Evolutionary conservation across 2,329 filamentous ascomycete genomes (phyloP).

Genomic region (Botrytis tulipae): DNA sequence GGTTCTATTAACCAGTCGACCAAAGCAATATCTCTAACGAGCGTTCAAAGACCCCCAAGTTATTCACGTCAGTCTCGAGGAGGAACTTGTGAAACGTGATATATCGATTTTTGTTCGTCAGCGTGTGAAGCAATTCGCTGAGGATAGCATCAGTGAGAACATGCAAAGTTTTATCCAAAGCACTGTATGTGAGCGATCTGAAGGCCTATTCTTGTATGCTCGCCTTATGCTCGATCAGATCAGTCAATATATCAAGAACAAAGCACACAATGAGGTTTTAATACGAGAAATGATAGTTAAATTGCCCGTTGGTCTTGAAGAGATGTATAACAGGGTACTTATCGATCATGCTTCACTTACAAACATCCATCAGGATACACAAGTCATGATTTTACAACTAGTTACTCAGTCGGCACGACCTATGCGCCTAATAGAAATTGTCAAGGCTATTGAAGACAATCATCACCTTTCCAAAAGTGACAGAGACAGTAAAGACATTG

Average conservation of each 20-base stretch:
- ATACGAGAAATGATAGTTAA: conserved; percentile 1
- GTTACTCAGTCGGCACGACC: conserved; percentile 31
- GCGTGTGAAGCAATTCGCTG: neutral
- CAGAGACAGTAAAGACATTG: conserved; percentile 39
- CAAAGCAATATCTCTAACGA: conserved; percentile 38
- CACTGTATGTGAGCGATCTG: conserved; percentile 1
- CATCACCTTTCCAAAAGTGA: neutral
- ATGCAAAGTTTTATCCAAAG: neutral
- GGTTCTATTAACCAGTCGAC: conserved; percentile 46
- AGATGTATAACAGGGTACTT: conserved; percentile 34
- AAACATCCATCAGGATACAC: conserved; percentile 20
- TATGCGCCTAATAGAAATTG: conserved; percentile 26
- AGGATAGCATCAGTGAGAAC: neutral
- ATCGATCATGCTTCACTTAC: conserved; percentile 22
- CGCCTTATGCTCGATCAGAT: conserved; percentile 20
- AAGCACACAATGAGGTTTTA: neutral
- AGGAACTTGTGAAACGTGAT: conserved; percentile 42
- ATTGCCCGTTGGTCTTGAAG: conserved; percentile 30
- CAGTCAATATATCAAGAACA: neutral
- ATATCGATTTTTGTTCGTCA: conserved; percentile 16
- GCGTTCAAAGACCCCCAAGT: conserved; percentile 34
- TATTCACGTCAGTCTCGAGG: conserved; percentile 42
- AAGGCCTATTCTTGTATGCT: conserved; percentile 19
- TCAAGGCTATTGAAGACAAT: conserved; percentile 1
- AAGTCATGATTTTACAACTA: conserved; percentile 29